These are phyloP conservation scores for Amanita subjunquillea DNA, from an alignment of 768 basidiomycete species.

Conservation along the genomic window DNA sequence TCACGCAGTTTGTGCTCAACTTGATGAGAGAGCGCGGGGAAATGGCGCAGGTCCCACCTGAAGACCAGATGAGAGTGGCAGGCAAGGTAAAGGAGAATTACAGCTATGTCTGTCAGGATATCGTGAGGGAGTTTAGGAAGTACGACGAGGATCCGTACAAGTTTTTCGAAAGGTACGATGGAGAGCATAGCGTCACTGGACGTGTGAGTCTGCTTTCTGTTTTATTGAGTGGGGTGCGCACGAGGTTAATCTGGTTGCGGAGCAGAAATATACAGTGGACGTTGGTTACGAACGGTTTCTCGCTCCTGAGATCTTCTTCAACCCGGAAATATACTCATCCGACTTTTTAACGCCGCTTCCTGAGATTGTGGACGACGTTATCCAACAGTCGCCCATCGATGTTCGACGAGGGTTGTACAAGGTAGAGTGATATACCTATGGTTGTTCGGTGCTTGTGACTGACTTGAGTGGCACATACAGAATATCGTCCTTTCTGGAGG, in stretches of 20 bases:
- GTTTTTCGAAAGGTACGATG: slow-evolving; percentile 88
- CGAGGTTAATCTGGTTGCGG: neutral
- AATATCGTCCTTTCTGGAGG: slow-evolving; percentile 97
- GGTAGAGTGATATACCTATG: slow-evolving; percentile 26
- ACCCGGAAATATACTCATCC: slow-evolving; percentile 96
- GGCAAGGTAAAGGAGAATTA: slow-evolving; percentile 96
- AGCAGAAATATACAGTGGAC: slow-evolving; percentile 86
- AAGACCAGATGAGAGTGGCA: slow-evolving; percentile 88
- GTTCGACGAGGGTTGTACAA: slow-evolving; percentile 95
- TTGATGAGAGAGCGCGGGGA: slow-evolving; percentile 94
- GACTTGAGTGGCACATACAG: slow-evolving; percentile 24
- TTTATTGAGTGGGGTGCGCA: neutral
- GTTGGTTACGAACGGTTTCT: slow-evolving; percentile 99
- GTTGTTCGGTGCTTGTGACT: neutral
- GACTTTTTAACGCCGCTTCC: slow-evolving; percentile 97
- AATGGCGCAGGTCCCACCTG: slow-evolving; percentile 81
- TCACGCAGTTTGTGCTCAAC: slow-evolving; percentile 93
- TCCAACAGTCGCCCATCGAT: slow-evolving; percentile 93
- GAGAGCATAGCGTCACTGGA: slow-evolving; percentile 88
- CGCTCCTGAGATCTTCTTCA: slow-evolving; percentile 99
- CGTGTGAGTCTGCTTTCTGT: slow-evolving; percentile 40
- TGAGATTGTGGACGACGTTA: slow-evolving; percentile 91
- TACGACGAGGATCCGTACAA: slow-evolving; percentile 95
- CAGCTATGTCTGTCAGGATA: slow-evolving; percentile 97
- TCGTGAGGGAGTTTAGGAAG: slow-evolving; percentile 97